Conservation (phyloP, 2,329 filamentous ascomycete genomes). For the Fusarium brachygibbosum region DNA sequence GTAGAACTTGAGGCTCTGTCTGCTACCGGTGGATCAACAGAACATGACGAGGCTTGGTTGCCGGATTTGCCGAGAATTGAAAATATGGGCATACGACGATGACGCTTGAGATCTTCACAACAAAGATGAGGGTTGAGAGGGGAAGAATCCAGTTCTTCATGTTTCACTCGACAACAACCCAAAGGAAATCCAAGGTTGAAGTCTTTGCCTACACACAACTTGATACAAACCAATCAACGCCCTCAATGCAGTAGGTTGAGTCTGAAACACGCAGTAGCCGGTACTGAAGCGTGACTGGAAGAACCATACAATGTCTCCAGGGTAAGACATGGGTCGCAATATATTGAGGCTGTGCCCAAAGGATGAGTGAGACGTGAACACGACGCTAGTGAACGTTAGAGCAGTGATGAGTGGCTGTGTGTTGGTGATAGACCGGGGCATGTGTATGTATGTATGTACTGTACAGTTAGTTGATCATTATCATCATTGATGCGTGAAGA, state of each 20-base stretch:
- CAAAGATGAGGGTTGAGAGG: not conserved
- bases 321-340: slow-evolving; percentile 27
- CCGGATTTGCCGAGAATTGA: not conserved
- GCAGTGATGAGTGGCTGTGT: slow-evolving; percentile 33
- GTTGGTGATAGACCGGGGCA: slow-evolving; percentile 24
- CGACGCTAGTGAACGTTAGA: slow-evolving; percentile 10
- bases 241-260: not conserved
- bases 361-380: slow-evolving; percentile 28
- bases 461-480: slow-evolving; percentile 7
- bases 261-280: slow-evolving; percentile 30
- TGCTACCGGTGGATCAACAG: slow-evolving; percentile 12
- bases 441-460: not conserved
- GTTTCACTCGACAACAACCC: not conserved
- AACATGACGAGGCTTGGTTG: slow-evolving; percentile 14
- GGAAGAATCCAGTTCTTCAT: not conserved
- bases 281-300: slow-evolving; percentile 2
- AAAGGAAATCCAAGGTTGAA: not conserved
- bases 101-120: slow-evolving; percentile 10
- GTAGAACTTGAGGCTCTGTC: slow-evolving; percentile 27
- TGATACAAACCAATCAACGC: slow-evolving; percentile 4
- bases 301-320: slow-evolving; percentile 12
- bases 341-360: slow-evolving; percentile 35
- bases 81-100: not conserved
- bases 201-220: not conserved
- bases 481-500: slow-evolving; percentile 2